Percentiles rank a stretch among this genome's conserved stretches.
These are phyloP conservation scores for Termitomyces sp. DNA, from an alignment of 768 basidiomycete species.

Conservation along the genomic window DNA sequence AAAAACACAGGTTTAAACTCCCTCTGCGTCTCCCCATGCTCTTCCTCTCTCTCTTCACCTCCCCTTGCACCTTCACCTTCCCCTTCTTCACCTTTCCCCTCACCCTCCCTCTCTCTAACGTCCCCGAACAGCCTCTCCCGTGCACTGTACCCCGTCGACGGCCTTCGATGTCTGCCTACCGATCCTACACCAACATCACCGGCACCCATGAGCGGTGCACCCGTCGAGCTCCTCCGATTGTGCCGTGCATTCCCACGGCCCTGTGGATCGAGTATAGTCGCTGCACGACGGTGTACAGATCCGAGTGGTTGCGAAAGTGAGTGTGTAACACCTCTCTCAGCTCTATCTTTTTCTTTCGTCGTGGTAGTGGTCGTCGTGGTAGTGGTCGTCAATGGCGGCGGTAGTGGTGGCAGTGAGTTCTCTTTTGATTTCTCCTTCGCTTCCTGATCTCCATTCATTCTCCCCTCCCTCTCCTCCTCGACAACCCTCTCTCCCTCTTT, in stretches of 20 bases:
- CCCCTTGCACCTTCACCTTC: slow-evolving; percentile 39
- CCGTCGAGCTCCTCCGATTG: neutral
- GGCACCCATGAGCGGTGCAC: slow-evolving; percentile 27
- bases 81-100: slow-evolving; percentile 21
- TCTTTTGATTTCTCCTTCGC: neutral
- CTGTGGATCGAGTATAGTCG: neutral
- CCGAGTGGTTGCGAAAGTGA: neutral
- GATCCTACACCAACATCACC: slow-evolving; percentile 20
- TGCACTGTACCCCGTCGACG: slow-evolving; percentile 57
- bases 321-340: neutral
- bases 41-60: slow-evolving; percentile 40
- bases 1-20: slow-evolving; percentile 93
- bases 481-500: slow-evolving; percentile 47
- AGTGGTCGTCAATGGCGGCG: neutral
- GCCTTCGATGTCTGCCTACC: slow-evolving; percentile 62
- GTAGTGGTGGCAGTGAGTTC: neutral
- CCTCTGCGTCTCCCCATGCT: slow-evolving; percentile 41
- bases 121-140: slow-evolving; percentile 30
- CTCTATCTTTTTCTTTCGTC: neutral
- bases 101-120: neutral
- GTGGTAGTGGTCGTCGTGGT: neutral
- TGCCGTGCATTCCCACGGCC: neutral
- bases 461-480: neutral
- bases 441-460: neutral
- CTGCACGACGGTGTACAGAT: neutral